Percentiles rank a stretch among this genome's conserved stretches.
These are phyloP conservation scores for Fusarium chaquense DNA, from an alignment of 2,329 filamentous ascomycete genomes.

Conservation along the genomic window DNA sequence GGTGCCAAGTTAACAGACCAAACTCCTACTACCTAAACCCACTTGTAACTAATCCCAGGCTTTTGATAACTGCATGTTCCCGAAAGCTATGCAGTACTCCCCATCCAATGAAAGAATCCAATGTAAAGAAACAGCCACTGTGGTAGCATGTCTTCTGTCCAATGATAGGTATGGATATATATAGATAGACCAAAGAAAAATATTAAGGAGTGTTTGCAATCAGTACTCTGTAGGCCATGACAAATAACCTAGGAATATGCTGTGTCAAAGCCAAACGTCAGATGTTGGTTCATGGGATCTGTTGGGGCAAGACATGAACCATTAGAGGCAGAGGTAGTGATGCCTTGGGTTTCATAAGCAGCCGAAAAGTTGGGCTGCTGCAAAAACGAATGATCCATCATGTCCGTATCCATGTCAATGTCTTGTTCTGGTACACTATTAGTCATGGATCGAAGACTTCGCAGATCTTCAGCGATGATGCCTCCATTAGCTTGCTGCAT, in stretches of 20 bases:
- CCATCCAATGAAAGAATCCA: slow-evolving; percentile 16
- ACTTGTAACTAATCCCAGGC: slow-evolving; percentile 15
- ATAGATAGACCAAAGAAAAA: slow-evolving; percentile 17
- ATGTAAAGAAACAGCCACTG: neutral
- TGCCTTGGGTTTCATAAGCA: slow-evolving; percentile 40
- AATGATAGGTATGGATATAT: slow-evolving; percentile 12
- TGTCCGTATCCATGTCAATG: slow-evolving; percentile 54
- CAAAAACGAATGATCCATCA: slow-evolving; percentile 49
- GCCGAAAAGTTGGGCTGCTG: slow-evolving; percentile 38
- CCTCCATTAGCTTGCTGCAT: slow-evolving; percentile 48
- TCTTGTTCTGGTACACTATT: slow-evolving; percentile 49
- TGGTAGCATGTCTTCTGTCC: neutral
- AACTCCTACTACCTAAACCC: slow-evolving; percentile 25
- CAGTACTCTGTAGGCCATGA: neutral
- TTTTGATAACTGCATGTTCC: slow-evolving; percentile 13
- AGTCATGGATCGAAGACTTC: slow-evolving; percentile 52
- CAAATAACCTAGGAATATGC: slow-evolving; percentile 17
- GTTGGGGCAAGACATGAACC: slow-evolving; percentile 41
- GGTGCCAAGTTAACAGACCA: slow-evolving; percentile 21
- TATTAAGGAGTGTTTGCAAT: slow-evolving; percentile 13
- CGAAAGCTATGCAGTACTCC: slow-evolving; percentile 15
- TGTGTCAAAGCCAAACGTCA: slow-evolving; percentile 33
- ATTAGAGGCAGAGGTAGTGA: slow-evolving; percentile 41
- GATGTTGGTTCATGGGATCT: slow-evolving; percentile 31
- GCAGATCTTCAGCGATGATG: slow-evolving; percentile 55